Percentiles rank a stretch among this genome's conserved stretches.
Evolutionary conservation across 1,284 basidiomycete genomes (phyloP).

Genomic region (Irpex rosettiformis): DNA sequence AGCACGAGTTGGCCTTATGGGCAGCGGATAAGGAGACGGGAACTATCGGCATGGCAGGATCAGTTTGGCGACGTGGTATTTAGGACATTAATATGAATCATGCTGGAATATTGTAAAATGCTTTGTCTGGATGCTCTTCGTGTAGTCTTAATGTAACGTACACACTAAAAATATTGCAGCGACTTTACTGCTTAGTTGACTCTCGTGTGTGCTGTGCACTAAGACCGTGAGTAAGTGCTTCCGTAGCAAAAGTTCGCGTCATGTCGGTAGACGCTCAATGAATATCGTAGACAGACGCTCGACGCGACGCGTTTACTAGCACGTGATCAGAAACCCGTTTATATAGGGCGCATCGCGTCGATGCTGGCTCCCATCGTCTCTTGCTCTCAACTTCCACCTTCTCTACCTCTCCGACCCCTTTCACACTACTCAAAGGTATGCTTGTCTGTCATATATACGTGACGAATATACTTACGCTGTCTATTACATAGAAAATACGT

Average conservation of each 20-base stretch:
- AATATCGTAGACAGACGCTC: background rate
- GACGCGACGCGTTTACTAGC: conserved; percentile 14
- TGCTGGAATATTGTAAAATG: background rate
- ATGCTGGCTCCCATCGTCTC: conserved; percentile 11
- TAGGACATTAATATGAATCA: background rate
- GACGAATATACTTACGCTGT: background rate
- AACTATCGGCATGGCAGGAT: conserved; percentile 70
- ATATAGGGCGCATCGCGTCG: conserved; percentile 19
- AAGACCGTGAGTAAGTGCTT: too few relatives aligned
- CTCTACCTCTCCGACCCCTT: conserved; percentile 3
- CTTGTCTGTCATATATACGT: background rate
- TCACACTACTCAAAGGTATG: conserved; percentile 6
- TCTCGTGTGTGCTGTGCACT: too few relatives aligned
- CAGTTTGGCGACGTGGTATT: conserved; percentile 7
- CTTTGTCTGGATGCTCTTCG: background rate
- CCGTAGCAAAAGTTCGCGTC: background rate
- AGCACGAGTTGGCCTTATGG: conserved; percentile 27
- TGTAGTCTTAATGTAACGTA: background rate
- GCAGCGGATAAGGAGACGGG: conserved; percentile 34
- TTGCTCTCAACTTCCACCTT: conserved; percentile 18
- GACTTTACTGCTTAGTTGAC: too few relatives aligned
- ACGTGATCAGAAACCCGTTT: conserved; percentile 16
- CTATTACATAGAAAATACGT: background rate
- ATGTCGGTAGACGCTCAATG: background rate
- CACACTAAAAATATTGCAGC: too few relatives aligned